Evolutionary conservation across 1,284 basidiomycete genomes (phyloP), one percentile per base, ranked within the genome.

Genomic region (Mrakiaceae sp.): DNA sequence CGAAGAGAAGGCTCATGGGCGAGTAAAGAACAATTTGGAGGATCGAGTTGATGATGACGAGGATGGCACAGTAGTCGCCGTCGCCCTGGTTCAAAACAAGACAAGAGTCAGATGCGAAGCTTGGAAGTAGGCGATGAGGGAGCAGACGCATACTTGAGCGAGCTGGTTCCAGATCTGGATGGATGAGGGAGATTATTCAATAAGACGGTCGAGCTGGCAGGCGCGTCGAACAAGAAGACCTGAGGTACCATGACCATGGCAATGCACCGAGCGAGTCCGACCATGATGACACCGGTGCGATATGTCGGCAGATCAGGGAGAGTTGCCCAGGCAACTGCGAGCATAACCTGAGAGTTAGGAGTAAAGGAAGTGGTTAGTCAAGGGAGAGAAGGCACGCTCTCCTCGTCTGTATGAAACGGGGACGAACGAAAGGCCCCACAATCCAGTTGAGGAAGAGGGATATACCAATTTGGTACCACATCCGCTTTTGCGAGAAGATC

Each of bases 371-470:
- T 77, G 3, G 16, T 42, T 10, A 14, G 8, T 44, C 6, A 44
- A 16, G 7, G 42, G 27, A 11, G n/a, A 10, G 16, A 42, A 4
- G 43, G 27, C 27, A 27, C 27, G 27, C 27, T 27, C 27, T 27
- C 27, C 27, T 27, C 27, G 27, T 27, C 27, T 27, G 27, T 27
- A 27, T 27, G 27, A 27, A 27, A 27, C 27, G 40, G 4, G 58
- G 16, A 70, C 72, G 65, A 49, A 73, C 73, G 60, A 89, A 79
- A 0, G 89, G 89, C 0, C 84, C 88, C 14, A 89, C 68, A 66
- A 92, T 78, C 91, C 90, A 93, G 73, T 93, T 92, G 62, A 93
- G 78, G 43, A 86, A 57, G 51, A 93, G 70, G 2, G 87, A 88
- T 48, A 93, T 78, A 8, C 74, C 76, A 67, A 93, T 78, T 68